Conservation (phyloP, 306 rosid genomes). For the Pterocarpus santalinus region DNA sequence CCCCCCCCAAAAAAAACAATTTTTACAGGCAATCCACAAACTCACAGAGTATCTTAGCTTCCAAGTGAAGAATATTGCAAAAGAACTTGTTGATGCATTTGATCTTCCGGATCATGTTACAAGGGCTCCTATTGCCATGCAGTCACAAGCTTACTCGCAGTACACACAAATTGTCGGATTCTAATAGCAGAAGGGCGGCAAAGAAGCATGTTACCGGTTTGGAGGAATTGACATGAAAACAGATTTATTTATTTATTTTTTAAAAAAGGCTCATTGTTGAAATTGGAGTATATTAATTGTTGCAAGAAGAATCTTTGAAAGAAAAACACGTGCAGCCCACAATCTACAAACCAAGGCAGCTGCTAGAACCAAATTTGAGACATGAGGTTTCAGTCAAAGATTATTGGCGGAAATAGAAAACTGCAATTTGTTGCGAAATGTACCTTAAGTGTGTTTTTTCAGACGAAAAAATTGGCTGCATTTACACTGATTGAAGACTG, state of each 20-base stretch:
- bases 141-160: slow-evolving; percentile 83
- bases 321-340: not conserved
- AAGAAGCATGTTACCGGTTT: slow-evolving; percentile 2
- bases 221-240: not conserved
- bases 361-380: not conserved
- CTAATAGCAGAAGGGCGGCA: slow-evolving; percentile 26
- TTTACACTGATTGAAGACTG: not conserved
- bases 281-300: slow-evolving; percentile 26
- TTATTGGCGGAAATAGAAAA: slow-evolving; percentile 24
- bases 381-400: not conserved
- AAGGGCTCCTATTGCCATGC: slow-evolving; percentile 91
- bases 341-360: not conserved
- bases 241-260: not conserved
- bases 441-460: not conserved
- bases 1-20: not conserved
- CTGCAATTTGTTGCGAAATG: not conserved
- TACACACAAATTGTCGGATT: slow-evolving; percentile 84
- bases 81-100: slow-evolving; percentile 84
- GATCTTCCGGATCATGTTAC: slow-evolving; percentile 86
- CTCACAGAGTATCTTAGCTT: slow-evolving; percentile 84
- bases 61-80: slow-evolving; percentile 88
- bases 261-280: not conserved
- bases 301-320: not conserved
- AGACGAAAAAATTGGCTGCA: not conserved
- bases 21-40: slow-evolving; percentile 89